phyloP scores from a whole-genome alignment of 371 early-diverging fungal species.

The Syncephalis fuscata region DNA sequence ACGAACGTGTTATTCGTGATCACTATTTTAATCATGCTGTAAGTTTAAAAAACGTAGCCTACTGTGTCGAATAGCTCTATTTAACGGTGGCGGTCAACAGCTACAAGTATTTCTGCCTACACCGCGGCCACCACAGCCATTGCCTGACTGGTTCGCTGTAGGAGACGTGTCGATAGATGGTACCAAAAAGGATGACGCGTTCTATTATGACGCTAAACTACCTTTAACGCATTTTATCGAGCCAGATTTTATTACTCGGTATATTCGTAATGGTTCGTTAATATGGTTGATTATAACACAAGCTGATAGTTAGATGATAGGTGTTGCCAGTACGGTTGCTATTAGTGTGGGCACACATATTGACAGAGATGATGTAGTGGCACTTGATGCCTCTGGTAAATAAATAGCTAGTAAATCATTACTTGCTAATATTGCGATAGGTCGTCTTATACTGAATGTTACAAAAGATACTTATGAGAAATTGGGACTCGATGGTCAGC shows the following conservation, averaged over 20 bases:
- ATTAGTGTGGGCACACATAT: constrained; percentile 20
- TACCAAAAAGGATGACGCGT: not conserved
- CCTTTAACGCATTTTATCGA: constrained; percentile 17
- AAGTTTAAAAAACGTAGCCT: constrained; percentile 4
- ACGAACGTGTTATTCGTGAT: constrained; percentile 13
- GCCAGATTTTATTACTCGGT: constrained; percentile 10
- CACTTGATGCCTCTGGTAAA: constrained; percentile 24
- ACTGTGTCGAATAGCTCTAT: too few relatives aligned
- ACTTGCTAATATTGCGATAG: constrained; percentile 6
- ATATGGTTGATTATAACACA: too few relatives aligned
- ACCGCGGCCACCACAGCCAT: not conserved
- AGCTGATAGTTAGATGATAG: too few relatives aligned
- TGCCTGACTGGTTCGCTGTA: not conserved
- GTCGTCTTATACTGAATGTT: constrained; percentile 25
- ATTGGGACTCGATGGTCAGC: constrained; percentile 27
- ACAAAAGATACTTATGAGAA: constrained; percentile 32
- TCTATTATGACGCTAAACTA: constrained; percentile 18
- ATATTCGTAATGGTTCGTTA: constrained; percentile 15
- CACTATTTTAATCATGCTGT: constrained; percentile 36
- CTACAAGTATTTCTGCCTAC: constrained; percentile 3
- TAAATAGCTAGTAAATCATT: not conserved
- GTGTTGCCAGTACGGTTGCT: constrained; percentile 2
- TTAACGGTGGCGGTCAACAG: too few relatives aligned
- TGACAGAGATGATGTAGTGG: constrained; percentile 30
- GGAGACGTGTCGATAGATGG: too few relatives aligned